Evolutionary conservation across 2,329 filamentous ascomycete species (phyloP).

Genomic region (Colletotrichum sp.): DNA sequence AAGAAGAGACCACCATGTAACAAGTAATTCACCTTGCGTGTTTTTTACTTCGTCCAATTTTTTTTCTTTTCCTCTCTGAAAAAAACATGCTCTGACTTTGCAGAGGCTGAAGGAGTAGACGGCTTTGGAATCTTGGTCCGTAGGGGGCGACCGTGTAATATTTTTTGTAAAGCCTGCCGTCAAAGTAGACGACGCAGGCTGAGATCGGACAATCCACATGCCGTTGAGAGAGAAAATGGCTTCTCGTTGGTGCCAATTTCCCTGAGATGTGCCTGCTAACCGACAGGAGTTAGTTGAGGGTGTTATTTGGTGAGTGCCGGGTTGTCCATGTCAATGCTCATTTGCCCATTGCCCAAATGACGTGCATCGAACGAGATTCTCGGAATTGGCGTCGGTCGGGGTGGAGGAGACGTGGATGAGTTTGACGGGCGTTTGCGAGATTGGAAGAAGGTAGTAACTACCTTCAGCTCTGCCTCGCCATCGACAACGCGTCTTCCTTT

Average conservation of each 20-base stretch:
- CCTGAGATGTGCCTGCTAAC: background rate
- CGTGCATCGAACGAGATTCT: background rate
- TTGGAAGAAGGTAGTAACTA: background rate
- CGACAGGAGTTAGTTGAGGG: background rate
- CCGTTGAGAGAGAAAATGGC: background rate
- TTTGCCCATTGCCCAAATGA: background rate
- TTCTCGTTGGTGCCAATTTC: background rate
- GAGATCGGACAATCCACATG: background rate
- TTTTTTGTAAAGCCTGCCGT: background rate
- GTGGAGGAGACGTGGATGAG: background rate
- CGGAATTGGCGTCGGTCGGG: background rate
- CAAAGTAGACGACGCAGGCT: background rate
- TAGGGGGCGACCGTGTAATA: slow-evolving; percentile 4
- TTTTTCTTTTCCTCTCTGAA: background rate
- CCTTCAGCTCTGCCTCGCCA: background rate
- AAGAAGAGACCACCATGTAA: slow-evolving; percentile 15
- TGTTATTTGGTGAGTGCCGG: background rate
- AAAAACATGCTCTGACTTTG: background rate
- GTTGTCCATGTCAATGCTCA: background rate
- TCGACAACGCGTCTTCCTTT: background rate
- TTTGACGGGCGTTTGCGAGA: background rate
- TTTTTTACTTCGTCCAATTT: background rate
- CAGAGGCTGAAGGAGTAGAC: background rate
- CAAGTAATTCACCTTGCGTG: slow-evolving; percentile 18
- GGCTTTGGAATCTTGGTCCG: background rate